phyloP scores from a whole-genome alignment of 2,329 filamentous ascomycete species.

The Trichophyton mentagrophytes region DNA sequence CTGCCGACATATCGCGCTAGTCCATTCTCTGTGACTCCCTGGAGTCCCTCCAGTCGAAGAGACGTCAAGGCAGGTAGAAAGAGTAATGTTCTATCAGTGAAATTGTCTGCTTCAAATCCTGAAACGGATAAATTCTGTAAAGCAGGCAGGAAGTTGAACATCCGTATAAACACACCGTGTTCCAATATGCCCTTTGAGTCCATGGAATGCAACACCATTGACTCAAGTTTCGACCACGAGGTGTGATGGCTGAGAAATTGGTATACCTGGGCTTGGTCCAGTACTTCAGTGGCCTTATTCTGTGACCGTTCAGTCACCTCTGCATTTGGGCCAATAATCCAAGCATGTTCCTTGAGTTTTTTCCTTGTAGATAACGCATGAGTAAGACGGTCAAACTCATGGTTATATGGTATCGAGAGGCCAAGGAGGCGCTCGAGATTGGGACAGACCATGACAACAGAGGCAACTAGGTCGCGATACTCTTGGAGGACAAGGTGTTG shows the following conservation, averaged over 20 bases:
- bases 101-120: slow-evolving; percentile 42
- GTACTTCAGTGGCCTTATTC: slow-evolving; percentile 22
- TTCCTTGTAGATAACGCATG: slow-evolving; percentile 44
- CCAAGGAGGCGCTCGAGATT: slow-evolving; percentile 44
- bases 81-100: slow-evolving; percentile 42
- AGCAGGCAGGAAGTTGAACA: slow-evolving; percentile 40
- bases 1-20: slow-evolving; percentile 40
- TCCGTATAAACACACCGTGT: slow-evolving; percentile 42
- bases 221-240: slow-evolving; percentile 40
- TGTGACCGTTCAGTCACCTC: slow-evolving; percentile 28
- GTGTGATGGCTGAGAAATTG: slow-evolving; percentile 43
- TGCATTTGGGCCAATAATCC: slow-evolving; percentile 40
- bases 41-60: slow-evolving; percentile 43
- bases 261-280: slow-evolving; percentile 37
- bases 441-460: slow-evolving; percentile 47
- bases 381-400: slow-evolving; percentile 42
- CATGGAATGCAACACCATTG: slow-evolving; percentile 40
- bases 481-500: slow-evolving; percentile 34
- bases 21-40: slow-evolving; percentile 44
- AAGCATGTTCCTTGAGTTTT: slow-evolving; percentile 43
- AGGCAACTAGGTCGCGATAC: slow-evolving; percentile 41
- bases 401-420: slow-evolving; percentile 40
- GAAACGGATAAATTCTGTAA: slow-evolving; percentile 43
- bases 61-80: slow-evolving; percentile 41
- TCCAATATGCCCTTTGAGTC: slow-evolving; percentile 36